Evolutionary conservation across 2,329 filamentous ascomycete species (phyloP).

Genomic region (Aspergillus sp.): DNA sequence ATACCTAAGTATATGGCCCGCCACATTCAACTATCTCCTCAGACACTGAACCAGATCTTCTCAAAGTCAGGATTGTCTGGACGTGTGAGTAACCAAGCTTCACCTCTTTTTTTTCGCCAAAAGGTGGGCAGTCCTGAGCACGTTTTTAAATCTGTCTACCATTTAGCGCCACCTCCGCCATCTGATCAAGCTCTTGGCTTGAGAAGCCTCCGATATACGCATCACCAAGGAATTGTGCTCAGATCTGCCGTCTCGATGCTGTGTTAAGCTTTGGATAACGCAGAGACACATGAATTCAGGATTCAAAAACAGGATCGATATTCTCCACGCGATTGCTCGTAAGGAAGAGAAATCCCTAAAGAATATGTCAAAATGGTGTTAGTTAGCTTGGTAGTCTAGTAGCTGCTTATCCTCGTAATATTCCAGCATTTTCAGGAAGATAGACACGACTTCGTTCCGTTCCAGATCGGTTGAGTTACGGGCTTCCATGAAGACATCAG

Average conservation of each 20-base stretch:
- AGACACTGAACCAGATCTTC: background rate
- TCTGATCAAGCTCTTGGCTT: slow-evolving; percentile 15
- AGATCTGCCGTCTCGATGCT: slow-evolving; percentile 33
- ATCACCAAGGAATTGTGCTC: slow-evolving; percentile 38
- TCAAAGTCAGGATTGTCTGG: slow-evolving; percentile 12
- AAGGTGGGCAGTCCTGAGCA: slow-evolving; percentile 37
- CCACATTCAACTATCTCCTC: background rate
- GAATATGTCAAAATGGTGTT: slow-evolving; percentile 24
- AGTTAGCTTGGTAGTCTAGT: slow-evolving; percentile 18
- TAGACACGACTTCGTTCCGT: slow-evolving; percentile 42
- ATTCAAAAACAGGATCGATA: slow-evolving; percentile 42
- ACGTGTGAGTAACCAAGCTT: slow-evolving; percentile 16
- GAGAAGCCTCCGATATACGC: slow-evolving; percentile 14
- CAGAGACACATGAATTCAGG: slow-evolving; percentile 36
- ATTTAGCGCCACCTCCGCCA: slow-evolving; percentile 20
- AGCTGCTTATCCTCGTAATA: slow-evolving; percentile 20
- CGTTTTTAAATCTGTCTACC: slow-evolving; percentile 42
- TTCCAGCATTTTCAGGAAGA: slow-evolving; percentile 25
- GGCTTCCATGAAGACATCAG: slow-evolving; percentile 27
- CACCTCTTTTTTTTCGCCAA: slow-evolving; percentile 24
- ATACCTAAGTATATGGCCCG: too few species aligned
- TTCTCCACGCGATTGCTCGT: slow-evolving; percentile 41
- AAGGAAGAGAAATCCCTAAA: slow-evolving; percentile 40
- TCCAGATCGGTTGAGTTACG: slow-evolving; percentile 35
- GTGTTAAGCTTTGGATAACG: slow-evolving; percentile 36